Base-by-base conservation (phyloP, 2,329 filamentous ascomycete genomes). In the Alternaria panax region DNA sequence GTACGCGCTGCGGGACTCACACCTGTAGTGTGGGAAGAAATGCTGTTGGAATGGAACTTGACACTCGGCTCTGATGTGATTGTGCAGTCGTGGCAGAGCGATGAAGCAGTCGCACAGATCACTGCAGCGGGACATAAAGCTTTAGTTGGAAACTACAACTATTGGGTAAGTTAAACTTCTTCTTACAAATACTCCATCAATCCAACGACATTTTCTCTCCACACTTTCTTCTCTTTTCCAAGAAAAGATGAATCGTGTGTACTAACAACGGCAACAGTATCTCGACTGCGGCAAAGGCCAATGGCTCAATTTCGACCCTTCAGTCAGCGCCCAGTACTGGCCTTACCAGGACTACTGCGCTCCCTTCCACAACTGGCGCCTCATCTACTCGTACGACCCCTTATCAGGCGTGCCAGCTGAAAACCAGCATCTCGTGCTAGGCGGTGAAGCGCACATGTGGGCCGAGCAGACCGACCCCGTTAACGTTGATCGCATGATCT, bases 11-110 rank as follows among this genome's bases (percentile, higher is more conserved):
- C 85, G 6, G 89, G 89, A 5, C 79, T 96, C 51, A 86, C 84
- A 5, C 92, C 92, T 0, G 81, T 96, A 22, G 91, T 93, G 1
- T 96, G 93, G 93, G 92, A 97, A 76, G 93, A 96, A 77, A 92
- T 95, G 84, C 82, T 92, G 1, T 81, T 91, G 9, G 83, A 88
- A 24, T 96, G 92, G 90, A 91, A 93, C 73, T 80, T 95, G 45
- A 90, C 86, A 0, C 80, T 96, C 6, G 88, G 87, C 2, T 77
- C 84, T 14, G 88, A 93, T 69, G 88, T 91, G 0, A 83, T 96
- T 12, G 85, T 96, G 5, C 93, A 96, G 79, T 86, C 88, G 3
- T 96, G 92, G 92, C 84, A 89, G 46, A 88, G 87, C 47, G 85
- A 85, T 22, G 80, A 80, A 11, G 86, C 89, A 6, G 85, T 93